Evolutionary conservation across 2,329 filamentous ascomycete genomes (phyloP).

Genomic region (Penicillium thymicola): DNA sequence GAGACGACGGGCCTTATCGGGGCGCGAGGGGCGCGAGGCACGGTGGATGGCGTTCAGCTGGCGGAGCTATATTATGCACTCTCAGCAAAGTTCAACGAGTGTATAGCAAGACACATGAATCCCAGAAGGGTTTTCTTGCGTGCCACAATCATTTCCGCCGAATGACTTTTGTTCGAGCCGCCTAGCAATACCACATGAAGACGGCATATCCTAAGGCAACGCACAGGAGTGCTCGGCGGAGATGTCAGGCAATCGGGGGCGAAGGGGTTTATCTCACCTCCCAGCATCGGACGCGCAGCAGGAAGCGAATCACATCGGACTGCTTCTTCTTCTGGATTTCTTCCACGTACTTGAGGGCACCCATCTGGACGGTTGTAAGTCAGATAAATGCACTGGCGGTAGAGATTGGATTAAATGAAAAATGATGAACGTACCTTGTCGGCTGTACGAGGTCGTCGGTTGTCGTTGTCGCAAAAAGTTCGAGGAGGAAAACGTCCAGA

Average conservation of each 20-base stretch:
- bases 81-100: conserved; percentile 99
- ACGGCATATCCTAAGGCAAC: conserved; percentile 33
- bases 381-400: conserved; percentile 15
- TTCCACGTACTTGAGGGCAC: conserved; percentile 99
- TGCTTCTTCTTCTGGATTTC: conserved; percentile 99
- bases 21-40: conserved; percentile 94
- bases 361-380: conserved; percentile 63
- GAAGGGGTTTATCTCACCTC: conserved; percentile 61
- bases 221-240: conserved; percentile 37
- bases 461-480: conserved; percentile 43
- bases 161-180: conserved; percentile 31
- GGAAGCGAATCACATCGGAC: conserved; percentile 99
- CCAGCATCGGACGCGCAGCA: conserved; percentile 99
- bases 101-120: conserved; percentile 70
- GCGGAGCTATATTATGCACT: conserved; percentile 99
- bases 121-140: conserved; percentile 27
- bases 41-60: conserved; percentile 99
- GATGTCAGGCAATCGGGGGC: conserved; percentile 37
- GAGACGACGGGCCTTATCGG: conserved; percentile 99
- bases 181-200: conserved; percentile 32
- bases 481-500: conserved; percentile 29
- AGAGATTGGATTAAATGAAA: not conserved
- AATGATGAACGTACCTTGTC: conserved; percentile 41
- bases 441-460: conserved; percentile 43
- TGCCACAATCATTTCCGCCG: conserved; percentile 49